Conservation (phyloP, 495 filamentous ascomycete species). For the Penicillium arizonense region DNA sequence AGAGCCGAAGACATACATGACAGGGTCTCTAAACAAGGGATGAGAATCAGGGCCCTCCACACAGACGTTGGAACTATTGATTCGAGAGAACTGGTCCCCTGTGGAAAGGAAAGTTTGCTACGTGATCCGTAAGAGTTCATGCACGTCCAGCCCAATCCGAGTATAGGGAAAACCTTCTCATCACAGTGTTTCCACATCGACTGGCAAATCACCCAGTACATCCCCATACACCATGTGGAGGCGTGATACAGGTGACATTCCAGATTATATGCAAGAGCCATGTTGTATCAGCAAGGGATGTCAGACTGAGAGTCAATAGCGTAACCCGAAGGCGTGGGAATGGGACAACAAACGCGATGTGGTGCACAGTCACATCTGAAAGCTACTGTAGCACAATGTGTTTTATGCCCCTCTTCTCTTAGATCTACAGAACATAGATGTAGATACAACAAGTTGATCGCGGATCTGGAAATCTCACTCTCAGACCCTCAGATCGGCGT, state of each 20-base stretch:
- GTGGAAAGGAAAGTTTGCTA: not conserved
- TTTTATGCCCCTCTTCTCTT: no score
- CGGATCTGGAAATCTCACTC: not conserved
- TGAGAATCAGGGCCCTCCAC: not conserved
- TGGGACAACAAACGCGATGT: not conserved
- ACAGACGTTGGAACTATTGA: not conserved
- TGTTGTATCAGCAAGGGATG: conserved; percentile 19
- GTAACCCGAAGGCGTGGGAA: not conserved
- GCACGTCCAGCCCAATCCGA: no score
- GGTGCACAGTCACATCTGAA: not conserved
- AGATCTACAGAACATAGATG: no score
- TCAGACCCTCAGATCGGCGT: no score
- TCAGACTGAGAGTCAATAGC: not conserved
- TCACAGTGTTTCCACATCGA: no score
- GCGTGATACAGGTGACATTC: conserved; percentile 11
- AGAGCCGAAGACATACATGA: no score
- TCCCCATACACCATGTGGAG: conserved; percentile 10
- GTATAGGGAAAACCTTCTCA: no score
- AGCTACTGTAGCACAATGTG: no score
- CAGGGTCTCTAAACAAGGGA: conserved; percentile 13
- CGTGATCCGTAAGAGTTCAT: no score
- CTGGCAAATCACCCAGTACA: not conserved
- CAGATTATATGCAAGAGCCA: conserved; percentile 14
- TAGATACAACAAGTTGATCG: not conserved
- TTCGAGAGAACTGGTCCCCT: not conserved